Conservation (phyloP, 2,329 filamentous ascomycete species). For the Fusarium multiceps region DNA sequence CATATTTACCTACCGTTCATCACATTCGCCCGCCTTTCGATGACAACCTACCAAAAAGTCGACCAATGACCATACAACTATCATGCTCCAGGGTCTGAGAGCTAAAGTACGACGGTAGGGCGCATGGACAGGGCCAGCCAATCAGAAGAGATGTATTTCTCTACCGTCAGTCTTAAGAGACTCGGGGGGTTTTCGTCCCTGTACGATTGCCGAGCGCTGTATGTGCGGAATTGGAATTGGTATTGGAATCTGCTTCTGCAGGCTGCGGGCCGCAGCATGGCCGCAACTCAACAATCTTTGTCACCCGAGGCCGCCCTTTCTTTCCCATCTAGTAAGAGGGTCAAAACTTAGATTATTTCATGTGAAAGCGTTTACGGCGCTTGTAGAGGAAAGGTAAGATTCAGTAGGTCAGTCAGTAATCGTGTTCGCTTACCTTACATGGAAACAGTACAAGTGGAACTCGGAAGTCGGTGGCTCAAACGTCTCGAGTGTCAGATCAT, state of each 20-base stretch:
- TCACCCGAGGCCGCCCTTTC: not conserved
- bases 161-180: slow-evolving; percentile 30
- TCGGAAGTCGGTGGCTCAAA: slow-evolving; percentile 3
- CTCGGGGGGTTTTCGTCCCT: slow-evolving; percentile 30
- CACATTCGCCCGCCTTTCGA: not conserved
- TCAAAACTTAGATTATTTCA: not conserved
- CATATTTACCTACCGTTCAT: not conserved
- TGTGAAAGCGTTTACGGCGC: not conserved
- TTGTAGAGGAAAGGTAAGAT: not conserved
- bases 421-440: not conserved
- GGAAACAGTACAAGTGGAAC: not conserved
- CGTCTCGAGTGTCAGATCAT: slow-evolving; percentile 22
- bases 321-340: not conserved
- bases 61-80: slow-evolving; percentile 9
- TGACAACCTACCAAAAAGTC: not conserved
- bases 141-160: slow-evolving; percentile 40
- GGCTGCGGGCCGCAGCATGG: slow-evolving; percentile 24
- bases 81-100: slow-evolving; percentile 5
- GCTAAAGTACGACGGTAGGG: slow-evolving; percentile 2
- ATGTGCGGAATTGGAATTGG: slow-evolving; percentile 1
- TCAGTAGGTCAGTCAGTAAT: not conserved
- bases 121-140: slow-evolving; percentile 14
- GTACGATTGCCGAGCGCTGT: not conserved
- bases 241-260: slow-evolving; percentile 1
- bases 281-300: slow-evolving; percentile 6